A percentile compares a stretch with the other conserved stretches of the same genome.
Evolutionary conservation across 441 rosid species (phyloP).

Genomic region (Biscutella auriculata): DNA sequence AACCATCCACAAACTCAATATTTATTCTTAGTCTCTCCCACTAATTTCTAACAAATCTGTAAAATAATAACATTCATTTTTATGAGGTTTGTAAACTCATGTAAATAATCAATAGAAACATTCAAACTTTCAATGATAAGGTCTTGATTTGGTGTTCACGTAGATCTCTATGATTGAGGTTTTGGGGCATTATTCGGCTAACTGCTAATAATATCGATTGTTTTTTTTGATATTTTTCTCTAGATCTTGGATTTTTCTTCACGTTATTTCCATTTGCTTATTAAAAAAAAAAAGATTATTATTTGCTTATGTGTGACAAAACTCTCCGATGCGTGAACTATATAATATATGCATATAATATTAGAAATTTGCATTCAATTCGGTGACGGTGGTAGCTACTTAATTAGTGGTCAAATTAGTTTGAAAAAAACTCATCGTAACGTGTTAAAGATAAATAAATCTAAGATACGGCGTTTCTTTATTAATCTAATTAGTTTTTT

Average conservation of each 20-base stretch:
- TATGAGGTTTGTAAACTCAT: no score
- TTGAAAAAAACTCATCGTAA: neutral
- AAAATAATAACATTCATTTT: no score
- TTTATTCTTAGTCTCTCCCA: no score
- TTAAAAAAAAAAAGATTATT: neutral
- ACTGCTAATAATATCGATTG: slow-evolving; percentile 15
- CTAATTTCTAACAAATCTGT: no score
- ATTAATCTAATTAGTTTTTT: neutral
- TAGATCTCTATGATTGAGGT: slow-evolving; percentile 1
- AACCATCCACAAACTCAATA: no score
- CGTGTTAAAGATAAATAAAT: slow-evolving; percentile 7
- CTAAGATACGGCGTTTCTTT: neutral
- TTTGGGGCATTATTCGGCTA: neutral
- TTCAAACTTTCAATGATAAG: no score
- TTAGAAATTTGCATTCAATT: neutral
- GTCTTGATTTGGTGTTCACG: neutral
- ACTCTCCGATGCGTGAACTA: neutral
- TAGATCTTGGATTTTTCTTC: slow-evolving; percentile 24
- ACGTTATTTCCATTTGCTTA: slow-evolving; percentile 12
- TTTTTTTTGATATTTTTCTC: neutral
- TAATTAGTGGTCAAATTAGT: neutral
- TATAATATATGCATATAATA: neutral
- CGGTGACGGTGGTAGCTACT: slow-evolving; percentile 8
- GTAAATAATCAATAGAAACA: no score
- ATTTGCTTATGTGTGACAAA: neutral